Percentiles rank a stretch among this genome's conserved stretches.
Conservation (phyloP, 805 yeast genomes). For the Nakazawaea siamensis region DNA sequence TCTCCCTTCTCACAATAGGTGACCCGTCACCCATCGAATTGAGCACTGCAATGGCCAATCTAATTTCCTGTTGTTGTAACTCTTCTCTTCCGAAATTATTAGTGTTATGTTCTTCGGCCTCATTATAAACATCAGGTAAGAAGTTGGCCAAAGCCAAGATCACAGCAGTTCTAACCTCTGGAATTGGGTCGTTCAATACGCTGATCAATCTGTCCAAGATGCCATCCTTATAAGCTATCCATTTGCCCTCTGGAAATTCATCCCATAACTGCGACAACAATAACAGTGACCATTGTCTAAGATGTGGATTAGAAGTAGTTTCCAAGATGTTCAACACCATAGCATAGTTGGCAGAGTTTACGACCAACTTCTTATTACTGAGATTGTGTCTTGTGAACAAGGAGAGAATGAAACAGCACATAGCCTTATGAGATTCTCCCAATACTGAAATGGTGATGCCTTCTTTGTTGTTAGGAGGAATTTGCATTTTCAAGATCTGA, state of each 20-base stretch:
- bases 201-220: constrained; percentile 46
- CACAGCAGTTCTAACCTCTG: constrained; percentile 88
- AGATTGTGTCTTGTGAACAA: constrained; percentile 76
- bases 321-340: constrained; percentile 61
- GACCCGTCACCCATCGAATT: constrained; percentile 80
- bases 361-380: constrained; percentile 73
- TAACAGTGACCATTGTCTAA: constrained; percentile 89
- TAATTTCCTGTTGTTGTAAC: constrained; percentile 59
- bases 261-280: constrained; percentile 72
- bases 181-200: constrained; percentile 79
- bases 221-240: constrained; percentile 59
- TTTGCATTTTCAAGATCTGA: constrained; percentile 52
- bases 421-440: constrained; percentile 80
- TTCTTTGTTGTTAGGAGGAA: constrained; percentile 17
- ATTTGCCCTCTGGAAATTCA: constrained; percentile 65
- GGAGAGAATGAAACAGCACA: constrained; percentile 87
- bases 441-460: constrained; percentile 15
- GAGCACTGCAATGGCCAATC: constrained; percentile 60
- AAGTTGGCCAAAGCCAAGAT: constrained; percentile 66
- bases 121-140: constrained; percentile 37
- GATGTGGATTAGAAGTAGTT: constrained; percentile 70
- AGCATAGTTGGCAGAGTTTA: constrained; percentile 61
- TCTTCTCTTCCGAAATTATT: constrained; percentile 24
- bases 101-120: constrained; percentile 23
- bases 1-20: constrained; percentile 79